Evolutionary conservation across 495 filamentous ascomycete genomes (phyloP).

Genomic region (Rostrohypoxylon terebratum): DNA sequence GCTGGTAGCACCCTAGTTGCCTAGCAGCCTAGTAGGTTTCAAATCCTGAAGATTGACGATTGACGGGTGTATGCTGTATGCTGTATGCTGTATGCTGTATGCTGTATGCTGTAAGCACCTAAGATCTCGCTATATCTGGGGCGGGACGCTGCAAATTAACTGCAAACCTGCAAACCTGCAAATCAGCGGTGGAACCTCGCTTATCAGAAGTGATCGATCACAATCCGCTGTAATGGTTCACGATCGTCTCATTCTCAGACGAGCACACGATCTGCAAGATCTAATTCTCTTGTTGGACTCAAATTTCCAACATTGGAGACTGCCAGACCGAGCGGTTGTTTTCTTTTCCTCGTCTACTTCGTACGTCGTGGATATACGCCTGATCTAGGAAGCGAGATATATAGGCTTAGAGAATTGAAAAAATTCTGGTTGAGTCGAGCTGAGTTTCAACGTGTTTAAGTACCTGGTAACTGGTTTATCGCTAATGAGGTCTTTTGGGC

Average conservation of each 20-base stretch:
- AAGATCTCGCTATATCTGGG: neutral
- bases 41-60: neutral
- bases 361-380: too few relatives aligned
- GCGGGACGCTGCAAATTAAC: neutral
- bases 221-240: neutral
- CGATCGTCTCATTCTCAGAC: neutral
- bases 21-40: constrained; percentile 51
- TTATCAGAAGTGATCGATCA: neutral
- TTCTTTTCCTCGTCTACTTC: too few relatives aligned
- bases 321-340: too few relatives aligned
- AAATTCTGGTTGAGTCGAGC: too few relatives aligned
- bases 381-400: too few relatives aligned
- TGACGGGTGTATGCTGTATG: too few relatives aligned
- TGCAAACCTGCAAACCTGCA: too few relatives aligned
- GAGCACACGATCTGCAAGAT: neutral
- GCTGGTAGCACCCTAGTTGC: constrained; percentile 53
- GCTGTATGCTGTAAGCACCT: neutral
- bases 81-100: too few relatives aligned
- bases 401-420: too few relatives aligned
- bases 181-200: neutral
- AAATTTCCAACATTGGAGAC: too few relatives aligned
- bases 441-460: constrained; percentile 53
- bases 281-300: neutral
- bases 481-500: constrained; percentile 56
- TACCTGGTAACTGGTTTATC: too few relatives aligned